Conservation (phyloP, 2,329 filamentous ascomycete species). For the Dactylellina haptotyla region DNA sequence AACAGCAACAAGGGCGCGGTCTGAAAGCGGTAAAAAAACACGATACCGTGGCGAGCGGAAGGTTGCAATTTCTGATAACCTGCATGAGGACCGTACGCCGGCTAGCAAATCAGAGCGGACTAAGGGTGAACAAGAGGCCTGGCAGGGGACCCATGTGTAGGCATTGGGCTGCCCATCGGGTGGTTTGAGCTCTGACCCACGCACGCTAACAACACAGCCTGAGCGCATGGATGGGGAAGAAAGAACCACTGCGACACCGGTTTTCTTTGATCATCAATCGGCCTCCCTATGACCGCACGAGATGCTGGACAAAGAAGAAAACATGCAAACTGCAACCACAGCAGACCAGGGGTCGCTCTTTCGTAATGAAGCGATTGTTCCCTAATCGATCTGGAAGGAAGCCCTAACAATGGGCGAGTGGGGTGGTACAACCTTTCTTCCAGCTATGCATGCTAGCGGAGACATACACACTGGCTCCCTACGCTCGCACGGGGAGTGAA, state of each 20-base stretch:
- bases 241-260: too few relatives aligned
- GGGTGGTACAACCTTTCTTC: constrained; percentile 25
- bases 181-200: constrained; percentile 34
- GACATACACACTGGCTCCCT: background rate
- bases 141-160: constrained; percentile 33
- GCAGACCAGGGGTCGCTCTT: constrained; percentile 24
- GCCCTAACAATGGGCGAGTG: constrained; percentile 6
- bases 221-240: constrained; percentile 23
- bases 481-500: too few relatives aligned
- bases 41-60: constrained; percentile 47
- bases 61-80: constrained; percentile 35
- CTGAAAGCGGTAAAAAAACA: constrained; percentile 24
- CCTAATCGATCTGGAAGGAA: constrained; percentile 34
- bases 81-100: constrained; percentile 34
- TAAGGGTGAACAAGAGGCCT: constrained; percentile 13
- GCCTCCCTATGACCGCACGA: background rate
- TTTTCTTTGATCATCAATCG: constrained; percentile 5
- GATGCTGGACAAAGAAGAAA: constrained; percentile 11
- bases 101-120: constrained; percentile 39
- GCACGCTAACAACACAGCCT: constrained; percentile 35
- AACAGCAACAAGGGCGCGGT: too few relatives aligned
- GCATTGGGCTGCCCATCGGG: constrained; percentile 15
- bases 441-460: background rate
- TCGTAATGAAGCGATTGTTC: constrained; percentile 2
- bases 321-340: constrained; percentile 1